Evolutionary conservation across 2,329 filamentous ascomycete genomes (phyloP).

Genomic region (Epichloe sibirici): DNA sequence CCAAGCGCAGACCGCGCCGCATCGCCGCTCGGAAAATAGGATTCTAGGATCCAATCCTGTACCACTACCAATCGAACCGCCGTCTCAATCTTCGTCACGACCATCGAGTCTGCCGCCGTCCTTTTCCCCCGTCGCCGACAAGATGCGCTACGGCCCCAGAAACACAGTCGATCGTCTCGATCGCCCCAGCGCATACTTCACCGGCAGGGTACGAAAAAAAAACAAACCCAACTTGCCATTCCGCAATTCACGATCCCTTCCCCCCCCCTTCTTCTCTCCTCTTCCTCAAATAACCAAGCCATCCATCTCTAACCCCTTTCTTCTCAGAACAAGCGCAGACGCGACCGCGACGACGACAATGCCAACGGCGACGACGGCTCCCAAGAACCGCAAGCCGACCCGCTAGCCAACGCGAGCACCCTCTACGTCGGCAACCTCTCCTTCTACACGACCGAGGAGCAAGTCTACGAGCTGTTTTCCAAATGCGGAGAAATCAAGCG

Average conservation of each 20-base stretch:
- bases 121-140: background rate
- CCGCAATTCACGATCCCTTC: background rate
- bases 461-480: slow-evolving; percentile 92
- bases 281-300: background rate
- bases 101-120: background rate
- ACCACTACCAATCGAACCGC: no score
- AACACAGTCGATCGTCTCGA: slow-evolving; percentile 86
- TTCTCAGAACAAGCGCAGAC: slow-evolving; percentile 58
- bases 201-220: slow-evolving; percentile 52
- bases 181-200: slow-evolving; percentile 88
- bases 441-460: slow-evolving; percentile 97
- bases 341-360: slow-evolving; percentile 47
- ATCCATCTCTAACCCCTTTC: background rate
- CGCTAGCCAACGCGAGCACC: slow-evolving; percentile 76
- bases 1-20: no score
- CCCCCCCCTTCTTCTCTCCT: no score
- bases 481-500: slow-evolving; percentile 98
- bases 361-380: slow-evolving; percentile 19
- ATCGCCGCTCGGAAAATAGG: no score
- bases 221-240: background rate
- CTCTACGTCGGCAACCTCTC: slow-evolving; percentile 98
- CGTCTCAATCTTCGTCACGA: background rate
- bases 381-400: slow-evolving; percentile 47
- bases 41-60: no score
- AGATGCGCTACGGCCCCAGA: slow-evolving; percentile 36